Evolutionary conservation across 306 rosid species (phyloP), one percentile per base, ranked within the genome.

Genomic region (Quercus cerris): DNA sequence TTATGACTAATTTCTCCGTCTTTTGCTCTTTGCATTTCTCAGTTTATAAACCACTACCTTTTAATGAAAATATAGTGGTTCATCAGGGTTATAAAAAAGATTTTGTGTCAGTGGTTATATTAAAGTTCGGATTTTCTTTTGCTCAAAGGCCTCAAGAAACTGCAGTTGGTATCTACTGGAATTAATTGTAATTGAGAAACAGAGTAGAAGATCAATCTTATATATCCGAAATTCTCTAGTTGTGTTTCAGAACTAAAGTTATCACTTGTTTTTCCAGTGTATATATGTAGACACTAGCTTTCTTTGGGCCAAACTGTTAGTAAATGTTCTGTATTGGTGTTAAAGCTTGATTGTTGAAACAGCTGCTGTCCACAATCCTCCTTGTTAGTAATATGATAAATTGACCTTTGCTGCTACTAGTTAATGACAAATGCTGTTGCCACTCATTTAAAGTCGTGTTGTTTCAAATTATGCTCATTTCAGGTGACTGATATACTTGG

Each of bases 401-500:
- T 30, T 64, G 44, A 64, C 44, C n/a, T 15, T 31, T 64, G 44
- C 66, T 23, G 66, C 30, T 59, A 41, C 52, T 67, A 75, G n/a
- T 35, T 70, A 59, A 30, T 75, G 13, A 41, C 31, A 54, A 70
- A 54, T 71, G 74, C 35, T 79, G 19, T 52, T 73, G 61, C 56
- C 56, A 33, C 69, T 35, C 49, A 46, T 75, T 58, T 69, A 63
- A 64, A 82, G 73, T 22, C 20, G 44, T 66, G 66, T 33, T 58
- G 71, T 59, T 78, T 75, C 57, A 19, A 74, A 84, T 71, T 83
- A 75, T 77, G 68, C 30, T 56, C 73, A 64, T 83, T 82, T 79
- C 89, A 95, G 99, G 98, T 91, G 77, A 87, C 92, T 19, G 98
- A 91, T 88, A 80, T 95, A 81, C 90, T 95, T 77, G 99, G 97